These are phyloP conservation scores for Naegleria fowleri DNA, from an alignment of 208 protist species.

Conservation along the genomic window DNA sequence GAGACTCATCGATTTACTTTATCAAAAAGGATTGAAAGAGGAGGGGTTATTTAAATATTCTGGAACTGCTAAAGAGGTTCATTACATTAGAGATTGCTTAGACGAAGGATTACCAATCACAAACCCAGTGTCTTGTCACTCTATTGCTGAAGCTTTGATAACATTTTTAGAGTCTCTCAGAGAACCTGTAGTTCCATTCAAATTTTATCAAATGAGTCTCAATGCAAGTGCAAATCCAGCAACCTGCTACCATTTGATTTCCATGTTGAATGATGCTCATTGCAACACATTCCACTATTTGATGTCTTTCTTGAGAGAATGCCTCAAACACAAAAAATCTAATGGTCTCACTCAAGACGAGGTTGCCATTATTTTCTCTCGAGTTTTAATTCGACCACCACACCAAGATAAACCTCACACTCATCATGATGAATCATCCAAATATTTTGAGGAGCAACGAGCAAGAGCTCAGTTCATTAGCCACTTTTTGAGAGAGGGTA, in stretches of 20 bases:
- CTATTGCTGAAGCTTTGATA: background rate
- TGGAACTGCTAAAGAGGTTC: background rate
- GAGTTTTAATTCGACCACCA: constrained; percentile 17
- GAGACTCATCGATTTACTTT: constrained; percentile 27
- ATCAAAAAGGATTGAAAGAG: constrained; percentile 21
- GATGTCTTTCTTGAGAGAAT: constrained; percentile 26
- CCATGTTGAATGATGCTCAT: background rate
- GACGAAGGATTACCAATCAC: background rate
- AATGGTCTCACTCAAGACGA: background rate
- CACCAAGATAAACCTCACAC: background rate
- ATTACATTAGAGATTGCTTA: background rate
- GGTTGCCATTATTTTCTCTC: constrained; percentile 13
- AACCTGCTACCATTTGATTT: background rate
- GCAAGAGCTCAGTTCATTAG: background rate
- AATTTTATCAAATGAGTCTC: background rate
- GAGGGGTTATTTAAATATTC: constrained; percentile 15
- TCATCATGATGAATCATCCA: background rate
- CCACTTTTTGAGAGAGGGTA: background rate
- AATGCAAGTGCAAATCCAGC: background rate
- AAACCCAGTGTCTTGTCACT: background rate
- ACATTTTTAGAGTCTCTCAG: constrained; percentile 19
- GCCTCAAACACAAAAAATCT: background rate
- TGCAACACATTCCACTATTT: constrained; percentile 28
- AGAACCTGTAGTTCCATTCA: background rate
- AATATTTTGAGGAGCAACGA: background rate